Percentiles rank a stretch among this genome's conserved stretches.
Conservation (phyloP, 2,329 filamentous ascomycete species). For the Davidsoniella eucalypti region DNA sequence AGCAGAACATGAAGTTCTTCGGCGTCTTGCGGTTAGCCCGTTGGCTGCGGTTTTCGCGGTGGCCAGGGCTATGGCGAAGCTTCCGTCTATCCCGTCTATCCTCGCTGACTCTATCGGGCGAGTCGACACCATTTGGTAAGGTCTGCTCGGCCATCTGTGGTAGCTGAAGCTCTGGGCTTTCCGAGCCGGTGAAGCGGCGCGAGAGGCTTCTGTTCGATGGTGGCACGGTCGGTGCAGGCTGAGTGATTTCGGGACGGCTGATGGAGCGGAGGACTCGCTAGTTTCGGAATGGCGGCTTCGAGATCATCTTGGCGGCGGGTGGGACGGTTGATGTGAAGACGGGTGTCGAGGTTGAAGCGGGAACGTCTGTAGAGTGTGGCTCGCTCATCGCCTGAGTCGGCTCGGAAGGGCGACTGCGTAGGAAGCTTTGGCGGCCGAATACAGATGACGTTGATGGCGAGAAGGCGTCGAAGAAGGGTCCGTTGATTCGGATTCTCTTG, state of each 20-base stretch:
- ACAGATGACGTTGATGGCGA: background rate
- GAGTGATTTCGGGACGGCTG: background rate
- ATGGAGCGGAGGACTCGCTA: background rate
- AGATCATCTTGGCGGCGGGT: background rate
- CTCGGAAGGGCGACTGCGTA: slow-evolving; percentile 1
- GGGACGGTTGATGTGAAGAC: background rate
- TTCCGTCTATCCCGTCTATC: background rate
- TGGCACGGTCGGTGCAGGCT: slow-evolving; percentile 2
- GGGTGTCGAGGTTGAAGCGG: background rate
- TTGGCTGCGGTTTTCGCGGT: background rate
- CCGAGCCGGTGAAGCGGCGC: slow-evolving; percentile 23
- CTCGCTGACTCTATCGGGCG: background rate
- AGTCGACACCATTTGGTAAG: background rate
- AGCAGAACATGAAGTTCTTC: slow-evolving; percentile 31
- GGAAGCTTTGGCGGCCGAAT: slow-evolving; percentile 6
- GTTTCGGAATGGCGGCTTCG: slow-evolving; percentile 1
- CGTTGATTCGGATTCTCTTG: no score
- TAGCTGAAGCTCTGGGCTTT: slow-evolving; percentile 33
- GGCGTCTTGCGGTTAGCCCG: background rate
- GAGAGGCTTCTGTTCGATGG: background rate
- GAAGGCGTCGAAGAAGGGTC: background rate
- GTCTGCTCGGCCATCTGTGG: slow-evolving; percentile 18
- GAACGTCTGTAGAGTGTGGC: slow-evolving; percentile 5
- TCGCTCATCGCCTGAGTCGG: slow-evolving; percentile 1
- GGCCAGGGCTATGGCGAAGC: background rate